Conservation (phyloP, 2,329 filamentous ascomycete species). For the Calonectria crousiana region DNA sequence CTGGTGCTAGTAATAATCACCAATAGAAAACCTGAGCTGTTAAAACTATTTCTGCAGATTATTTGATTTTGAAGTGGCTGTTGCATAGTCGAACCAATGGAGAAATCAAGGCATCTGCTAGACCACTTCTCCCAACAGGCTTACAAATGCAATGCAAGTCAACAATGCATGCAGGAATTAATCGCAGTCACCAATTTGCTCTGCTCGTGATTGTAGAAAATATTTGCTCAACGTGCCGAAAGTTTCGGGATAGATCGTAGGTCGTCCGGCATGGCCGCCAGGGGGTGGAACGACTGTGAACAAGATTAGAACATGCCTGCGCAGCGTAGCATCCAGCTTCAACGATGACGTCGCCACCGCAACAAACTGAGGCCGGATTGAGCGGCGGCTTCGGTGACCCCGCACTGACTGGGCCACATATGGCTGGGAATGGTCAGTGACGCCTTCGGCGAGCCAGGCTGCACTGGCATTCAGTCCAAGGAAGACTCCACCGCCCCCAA, state of each 20-base stretch:
- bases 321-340: slow-evolving; percentile 20
- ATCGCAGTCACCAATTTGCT: too few species aligned
- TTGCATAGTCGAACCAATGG: background rate
- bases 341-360: slow-evolving; percentile 41
- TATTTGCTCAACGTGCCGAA: background rate
- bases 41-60: background rate
- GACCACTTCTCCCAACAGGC: background rate
- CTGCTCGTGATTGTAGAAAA: background rate
- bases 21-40: background rate
- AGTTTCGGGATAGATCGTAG: background rate
- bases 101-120: background rate
- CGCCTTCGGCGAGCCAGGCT: slow-evolving; percentile 30
- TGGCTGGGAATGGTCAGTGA: slow-evolving; percentile 24
- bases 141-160: background rate
- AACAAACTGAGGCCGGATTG: slow-evolving; percentile 27
- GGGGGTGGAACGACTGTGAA: background rate
- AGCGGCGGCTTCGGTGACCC: slow-evolving; percentile 38
- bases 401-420: slow-evolving; percentile 16
- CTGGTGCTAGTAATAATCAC: background rate
- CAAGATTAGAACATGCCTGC: slow-evolving; percentile 3
- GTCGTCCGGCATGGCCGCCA: background rate
- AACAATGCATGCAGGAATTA: background rate
- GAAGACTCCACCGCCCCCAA: slow-evolving; percentile 5
- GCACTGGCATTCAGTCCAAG: slow-evolving; percentile 22
- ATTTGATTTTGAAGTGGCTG: background rate